A percentile compares a stretch with the other conserved stretches of the same genome.
Evolutionary conservation across 192 early-diverging fungal genomes (phyloP).

Genomic region (Coemansia sp.): DNA sequence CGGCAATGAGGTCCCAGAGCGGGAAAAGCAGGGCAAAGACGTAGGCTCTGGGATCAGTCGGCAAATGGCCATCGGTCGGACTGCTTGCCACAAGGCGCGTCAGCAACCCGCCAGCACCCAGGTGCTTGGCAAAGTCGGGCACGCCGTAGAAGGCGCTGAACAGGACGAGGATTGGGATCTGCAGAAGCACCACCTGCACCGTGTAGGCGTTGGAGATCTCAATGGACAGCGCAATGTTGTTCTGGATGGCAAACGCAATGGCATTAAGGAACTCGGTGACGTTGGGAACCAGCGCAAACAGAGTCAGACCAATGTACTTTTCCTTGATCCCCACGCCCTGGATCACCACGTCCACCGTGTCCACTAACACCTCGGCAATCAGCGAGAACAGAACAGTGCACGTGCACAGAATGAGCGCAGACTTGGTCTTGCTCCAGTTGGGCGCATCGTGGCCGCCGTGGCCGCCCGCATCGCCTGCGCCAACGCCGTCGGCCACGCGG

Average conservation of each 20-base stretch:
- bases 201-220: constrained; percentile 97
- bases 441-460: constrained; percentile 88
- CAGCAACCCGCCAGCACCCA: constrained; percentile 3
- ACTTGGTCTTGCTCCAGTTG: constrained; percentile 85
- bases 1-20: constrained; percentile 65
- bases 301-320: constrained; percentile 88
- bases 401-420: constrained; percentile 71
- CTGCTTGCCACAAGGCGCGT: constrained; percentile 13
- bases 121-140: constrained; percentile 34
- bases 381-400: constrained; percentile 85
- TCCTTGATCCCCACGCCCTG: constrained; percentile 67
- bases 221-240: constrained; percentile 81
- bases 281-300: constrained; percentile 94
- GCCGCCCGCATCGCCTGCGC: constrained; percentile 63
- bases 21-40: constrained; percentile 73
- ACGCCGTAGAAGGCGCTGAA: constrained; percentile 71
- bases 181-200: constrained; percentile 90
- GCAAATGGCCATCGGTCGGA: constrained; percentile 29
- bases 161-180: constrained; percentile 90
- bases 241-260: constrained; percentile 90
- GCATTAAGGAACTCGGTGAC: constrained; percentile 95
- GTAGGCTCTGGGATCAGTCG: constrained; percentile 47
- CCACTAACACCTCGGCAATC: constrained; percentile 91
- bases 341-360: constrained; percentile 80
- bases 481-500: constrained; percentile 48